Conservation (phyloP, 139 green algal genomes). For the Tetraselmis striata region DNA sequence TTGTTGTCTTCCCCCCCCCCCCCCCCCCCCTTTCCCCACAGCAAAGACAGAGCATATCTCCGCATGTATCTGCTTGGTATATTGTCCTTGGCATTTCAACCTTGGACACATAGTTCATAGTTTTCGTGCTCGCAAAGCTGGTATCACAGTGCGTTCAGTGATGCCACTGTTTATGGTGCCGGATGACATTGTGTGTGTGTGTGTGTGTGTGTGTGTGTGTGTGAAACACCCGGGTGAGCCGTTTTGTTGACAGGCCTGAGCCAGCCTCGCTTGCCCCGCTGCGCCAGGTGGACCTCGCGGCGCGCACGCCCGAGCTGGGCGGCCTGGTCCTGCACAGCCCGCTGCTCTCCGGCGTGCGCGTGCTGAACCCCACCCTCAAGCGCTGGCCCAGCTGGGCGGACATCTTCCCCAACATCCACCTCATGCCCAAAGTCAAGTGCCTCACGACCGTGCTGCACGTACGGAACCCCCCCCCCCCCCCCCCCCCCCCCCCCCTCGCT, state of each 20-base stretch:
- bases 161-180: too few species aligned
- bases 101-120: too few species aligned
- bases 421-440: conserved; percentile 53
- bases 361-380: conserved; percentile 69
- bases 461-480: conserved; percentile 8
- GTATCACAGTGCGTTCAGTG: too few species aligned
- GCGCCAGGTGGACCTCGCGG: conserved; percentile 38
- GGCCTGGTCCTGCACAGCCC: conserved; percentile 84
- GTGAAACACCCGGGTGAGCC: conserved; percentile 1
- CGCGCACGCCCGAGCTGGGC: conserved; percentile 41
- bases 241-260: too few species aligned
- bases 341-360: conserved; percentile 76
- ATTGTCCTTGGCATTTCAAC: too few species aligned
- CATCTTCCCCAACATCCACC: conserved; percentile 75
- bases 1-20: neutral
- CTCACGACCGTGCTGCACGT: conserved; percentile 68
- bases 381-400: conserved; percentile 67
- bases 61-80: too few species aligned
- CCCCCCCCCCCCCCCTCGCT: neutral
- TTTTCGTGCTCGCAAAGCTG: too few species aligned
- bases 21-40: too few species aligned
- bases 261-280: neutral
- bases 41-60: too few species aligned
- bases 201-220: conserved; percentile 3
- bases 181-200: conserved; percentile 8